phyloP scores from a whole-genome alignment of 2,329 filamentous ascomycete genomes.

The Colletotrichum cereale region DNA sequence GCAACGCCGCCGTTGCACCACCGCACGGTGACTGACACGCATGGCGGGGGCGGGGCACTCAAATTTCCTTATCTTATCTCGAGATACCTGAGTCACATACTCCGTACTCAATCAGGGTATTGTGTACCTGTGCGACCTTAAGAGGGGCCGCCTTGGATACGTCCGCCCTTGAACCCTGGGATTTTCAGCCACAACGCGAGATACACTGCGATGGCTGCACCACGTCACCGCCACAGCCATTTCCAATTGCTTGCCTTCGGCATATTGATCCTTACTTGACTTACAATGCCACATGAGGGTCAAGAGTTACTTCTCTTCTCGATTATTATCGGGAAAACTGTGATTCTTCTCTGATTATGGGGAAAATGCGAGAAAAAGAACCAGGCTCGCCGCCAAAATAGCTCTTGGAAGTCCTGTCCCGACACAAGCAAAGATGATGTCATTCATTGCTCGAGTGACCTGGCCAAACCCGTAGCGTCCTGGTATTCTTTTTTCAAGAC shows the following conservation, averaged over 20 bases:
- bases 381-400: too few species aligned
- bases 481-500: not conserved
- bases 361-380: too few species aligned
- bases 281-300: not conserved
- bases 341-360: not conserved
- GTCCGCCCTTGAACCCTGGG: not conserved
- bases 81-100: not conserved
- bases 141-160: too few species aligned
- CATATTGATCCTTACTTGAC: not conserved
- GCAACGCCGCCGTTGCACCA: not conserved
- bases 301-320: not conserved
- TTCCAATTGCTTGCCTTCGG: not conserved
- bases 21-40: not conserved
- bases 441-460: constrained; percentile 9
- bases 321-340: accelerated
- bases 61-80: constrained; percentile 18
- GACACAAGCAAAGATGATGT: constrained; percentile 7
- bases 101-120: too few species aligned
- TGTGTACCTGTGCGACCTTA: too few species aligned
- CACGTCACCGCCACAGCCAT: not conserved
- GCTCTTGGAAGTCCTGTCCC: not conserved
- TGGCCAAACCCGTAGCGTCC: not conserved
- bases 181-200: not conserved
- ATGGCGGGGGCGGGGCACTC: constrained; percentile 23
- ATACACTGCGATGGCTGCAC: not conserved